Evolutionary conservation across 768 basidiomycete genomes (phyloP).

Genomic region (Dacryopinax primogenitus): DNA sequence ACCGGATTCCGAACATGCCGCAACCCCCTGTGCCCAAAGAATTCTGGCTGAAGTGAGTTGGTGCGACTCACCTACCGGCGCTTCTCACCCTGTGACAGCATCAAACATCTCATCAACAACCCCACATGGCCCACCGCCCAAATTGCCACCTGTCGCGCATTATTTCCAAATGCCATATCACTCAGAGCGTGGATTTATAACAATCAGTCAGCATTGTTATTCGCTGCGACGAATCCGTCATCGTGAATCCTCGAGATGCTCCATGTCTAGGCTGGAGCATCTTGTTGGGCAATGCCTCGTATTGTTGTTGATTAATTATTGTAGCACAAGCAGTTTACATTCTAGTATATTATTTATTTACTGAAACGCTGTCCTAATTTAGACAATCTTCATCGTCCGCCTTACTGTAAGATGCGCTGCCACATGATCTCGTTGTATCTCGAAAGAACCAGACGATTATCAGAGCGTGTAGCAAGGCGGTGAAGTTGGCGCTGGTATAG

Average conservation of each 20-base stretch:
- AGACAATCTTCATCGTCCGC: too few species aligned
- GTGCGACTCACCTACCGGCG: neutral
- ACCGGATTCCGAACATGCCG: neutral
- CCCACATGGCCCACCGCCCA: slow-evolving; percentile 1
- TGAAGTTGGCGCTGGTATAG: too few species aligned
- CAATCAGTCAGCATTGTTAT: neutral
- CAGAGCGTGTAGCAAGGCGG: too few species aligned
- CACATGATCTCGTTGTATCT: too few species aligned
- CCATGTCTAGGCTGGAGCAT: neutral
- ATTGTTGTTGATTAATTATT: slow-evolving; percentile 5
- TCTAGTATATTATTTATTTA: too few species aligned
- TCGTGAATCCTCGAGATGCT: neutral
- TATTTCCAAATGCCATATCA: neutral
- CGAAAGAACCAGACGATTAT: too few species aligned
- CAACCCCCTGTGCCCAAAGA: neutral
- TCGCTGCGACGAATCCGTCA: neutral
- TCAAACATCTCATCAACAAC: slow-evolving; percentile 5
- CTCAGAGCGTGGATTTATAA: slow-evolving; percentile 1
- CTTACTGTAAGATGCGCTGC: too few species aligned
- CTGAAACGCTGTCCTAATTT: too few species aligned
- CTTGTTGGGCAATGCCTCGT: neutral
- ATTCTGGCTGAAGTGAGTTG: slow-evolving; percentile 1
- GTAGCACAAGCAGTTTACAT: neutral
- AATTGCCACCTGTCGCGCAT: neutral
- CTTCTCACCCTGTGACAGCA: neutral